Percentiles rank a stretch among this genome's conserved stretches.
phyloP scores from a whole-genome alignment of 805 yeast species.

The Saturnispora galanensis region DNA sequence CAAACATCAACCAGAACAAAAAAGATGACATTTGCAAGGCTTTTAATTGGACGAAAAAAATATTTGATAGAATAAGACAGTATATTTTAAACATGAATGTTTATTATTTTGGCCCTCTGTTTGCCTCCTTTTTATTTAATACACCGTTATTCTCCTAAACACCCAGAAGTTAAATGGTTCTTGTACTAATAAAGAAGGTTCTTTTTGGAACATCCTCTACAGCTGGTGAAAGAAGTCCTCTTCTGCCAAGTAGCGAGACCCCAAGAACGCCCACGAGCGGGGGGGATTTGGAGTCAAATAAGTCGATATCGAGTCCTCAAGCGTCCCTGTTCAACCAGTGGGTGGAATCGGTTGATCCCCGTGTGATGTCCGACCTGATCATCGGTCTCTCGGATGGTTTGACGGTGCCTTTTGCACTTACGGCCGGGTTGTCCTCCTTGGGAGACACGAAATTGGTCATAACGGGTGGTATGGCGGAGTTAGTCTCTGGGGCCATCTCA shows the following conservation, averaged over 20 bases:
- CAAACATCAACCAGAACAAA: too few species aligned
- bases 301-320: neutral
- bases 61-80: too few species aligned
- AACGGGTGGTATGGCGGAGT: constrained; percentile 97
- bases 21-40: neutral
- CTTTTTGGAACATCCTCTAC: constrained; percentile 1
- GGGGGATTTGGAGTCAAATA: neutral
- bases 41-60: neutral
- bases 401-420: constrained; percentile 97
- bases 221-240: neutral
- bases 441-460: constrained; percentile 87
- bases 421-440: constrained; percentile 87
- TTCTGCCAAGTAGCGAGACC: neutral
- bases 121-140: neutral
- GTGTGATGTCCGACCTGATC: constrained; percentile 87
- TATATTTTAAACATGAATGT: too few species aligned
- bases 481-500: constrained; percentile 92
- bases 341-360: constrained; percentile 50
- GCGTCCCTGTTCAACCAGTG: neutral
- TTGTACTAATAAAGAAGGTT: constrained; percentile 3
- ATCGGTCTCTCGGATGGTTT: constrained; percentile 93
- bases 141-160: neutral
- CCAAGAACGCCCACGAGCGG: neutral
- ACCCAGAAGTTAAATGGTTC: constrained; percentile 1
- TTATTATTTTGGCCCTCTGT: neutral